Percentiles rank a stretch among this genome's conserved stretches.
Conservation (phyloP, 2,329 filamentous ascomycete species). For the Fusarium agapanthi region DNA sequence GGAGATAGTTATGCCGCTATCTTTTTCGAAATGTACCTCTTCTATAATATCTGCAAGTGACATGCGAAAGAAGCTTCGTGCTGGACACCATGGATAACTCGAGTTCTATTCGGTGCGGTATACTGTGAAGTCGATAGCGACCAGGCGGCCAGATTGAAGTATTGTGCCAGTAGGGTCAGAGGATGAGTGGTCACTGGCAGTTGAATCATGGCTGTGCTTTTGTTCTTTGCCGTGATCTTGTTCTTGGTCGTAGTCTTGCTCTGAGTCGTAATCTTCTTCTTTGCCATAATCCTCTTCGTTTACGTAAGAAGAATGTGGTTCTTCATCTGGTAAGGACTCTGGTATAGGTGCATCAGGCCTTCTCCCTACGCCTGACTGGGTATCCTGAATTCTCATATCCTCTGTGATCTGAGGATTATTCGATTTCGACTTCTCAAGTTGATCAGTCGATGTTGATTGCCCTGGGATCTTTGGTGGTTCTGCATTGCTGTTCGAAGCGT, state of each 20-base stretch:
- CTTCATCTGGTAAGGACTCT: not conserved
- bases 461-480: not conserved
- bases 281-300: not conserved
- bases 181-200: not conserved
- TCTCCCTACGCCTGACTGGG: not conserved
- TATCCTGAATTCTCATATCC: not conserved
- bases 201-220: not conserved
- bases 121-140: not conserved
- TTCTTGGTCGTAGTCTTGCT: not conserved
- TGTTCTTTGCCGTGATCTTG: not conserved
- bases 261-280: not conserved
- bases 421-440: no score
- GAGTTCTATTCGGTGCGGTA: not conserved
- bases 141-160: not conserved
- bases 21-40: not conserved
- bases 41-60: not conserved
- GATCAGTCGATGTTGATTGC: not conserved
- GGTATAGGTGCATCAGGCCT: not conserved
- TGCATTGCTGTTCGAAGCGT: not conserved
- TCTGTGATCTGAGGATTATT: not conserved
- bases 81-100: not conserved
- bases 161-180: not conserved
- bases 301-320: not conserved
- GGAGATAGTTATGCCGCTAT: not conserved
- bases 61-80: not conserved